Percentiles rank a stretch among this genome's conserved stretches.
phyloP scores from a whole-genome alignment of 345 rosid species.

The Acer negundo region DNA sequence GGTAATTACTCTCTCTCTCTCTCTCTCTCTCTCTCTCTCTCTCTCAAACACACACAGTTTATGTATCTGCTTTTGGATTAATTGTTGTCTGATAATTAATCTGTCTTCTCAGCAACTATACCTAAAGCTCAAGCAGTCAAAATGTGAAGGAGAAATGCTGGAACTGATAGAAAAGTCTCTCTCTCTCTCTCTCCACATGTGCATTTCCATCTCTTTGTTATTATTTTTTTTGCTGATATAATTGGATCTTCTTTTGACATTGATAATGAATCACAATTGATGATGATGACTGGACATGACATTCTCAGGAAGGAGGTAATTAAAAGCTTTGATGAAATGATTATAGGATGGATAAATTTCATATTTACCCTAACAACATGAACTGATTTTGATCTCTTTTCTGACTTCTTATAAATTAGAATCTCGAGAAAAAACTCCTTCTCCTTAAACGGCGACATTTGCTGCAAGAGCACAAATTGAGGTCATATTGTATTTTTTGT shows the following conservation, averaged over 20 bases:
- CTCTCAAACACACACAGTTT: not conserved
- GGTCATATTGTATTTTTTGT: conserved; percentile 12
- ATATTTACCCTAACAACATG: not conserved
- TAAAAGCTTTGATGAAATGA: not conserved
- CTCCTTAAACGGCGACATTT: too few relatives aligned
- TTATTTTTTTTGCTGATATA: not conserved
- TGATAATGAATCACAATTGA: conserved; percentile 9
- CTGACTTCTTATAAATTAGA: too few relatives aligned
- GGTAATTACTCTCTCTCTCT: conserved; percentile 10
- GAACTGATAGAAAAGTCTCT: conserved; percentile 26
- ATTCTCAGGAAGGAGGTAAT: conserved; percentile 35
- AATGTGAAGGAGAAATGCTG: conserved; percentile 29
- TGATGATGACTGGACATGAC: not conserved
- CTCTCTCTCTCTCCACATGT: not conserved
- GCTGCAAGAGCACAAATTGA: conserved; percentile 21
- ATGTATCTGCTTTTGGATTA: not conserved
- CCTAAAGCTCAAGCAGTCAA: conserved; percentile 24
- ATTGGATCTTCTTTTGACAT: not conserved
- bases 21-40: not conserved
- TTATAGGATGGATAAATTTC: not conserved
- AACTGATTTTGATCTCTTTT: not conserved
- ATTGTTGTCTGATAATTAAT: not conserved
- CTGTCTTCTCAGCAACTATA: conserved; percentile 18
- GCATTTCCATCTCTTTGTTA: not conserved
- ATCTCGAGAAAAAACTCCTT: too few relatives aligned